These are phyloP conservation scores for Xylaria sp. DNA, from an alignment of 495 filamentous ascomycete genomes.

Conservation along the genomic window DNA sequence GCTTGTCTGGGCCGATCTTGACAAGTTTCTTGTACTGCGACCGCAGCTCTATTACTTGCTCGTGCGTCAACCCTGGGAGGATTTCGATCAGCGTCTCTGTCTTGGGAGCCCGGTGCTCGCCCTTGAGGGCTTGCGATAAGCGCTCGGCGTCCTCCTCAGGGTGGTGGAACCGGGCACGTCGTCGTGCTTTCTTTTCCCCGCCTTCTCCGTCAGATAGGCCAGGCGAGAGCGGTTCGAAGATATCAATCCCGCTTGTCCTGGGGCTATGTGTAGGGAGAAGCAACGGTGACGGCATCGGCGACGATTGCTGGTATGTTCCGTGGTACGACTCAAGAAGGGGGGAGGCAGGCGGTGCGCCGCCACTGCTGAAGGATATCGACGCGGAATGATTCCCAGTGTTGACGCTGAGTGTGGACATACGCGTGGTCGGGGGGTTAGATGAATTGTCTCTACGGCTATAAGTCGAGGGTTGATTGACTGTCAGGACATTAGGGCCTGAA, in stretches of 20 bases:
- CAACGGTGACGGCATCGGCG: conserved; percentile 87
- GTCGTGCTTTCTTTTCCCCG: conserved; percentile 47
- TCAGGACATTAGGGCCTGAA: conserved; percentile 41
- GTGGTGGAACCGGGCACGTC: conserved; percentile 77
- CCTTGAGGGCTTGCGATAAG: conserved; percentile 77
- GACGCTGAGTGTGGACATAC: conserved; percentile 54
- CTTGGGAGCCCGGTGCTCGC: conserved; percentile 67
- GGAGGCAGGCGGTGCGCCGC: conserved; percentile 74
- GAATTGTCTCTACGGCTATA: conserved; percentile 48
- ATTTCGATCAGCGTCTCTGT: conserved; percentile 78
- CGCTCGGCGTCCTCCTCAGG: conserved; percentile 77
- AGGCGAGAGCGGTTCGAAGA: conserved; percentile 52
- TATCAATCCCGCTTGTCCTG: conserved; percentile 39
- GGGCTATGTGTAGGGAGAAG: conserved; percentile 50
- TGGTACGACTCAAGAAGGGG: conserved; percentile 92
- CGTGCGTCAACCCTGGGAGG: conserved; percentile 80
- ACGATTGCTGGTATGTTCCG: conserved; percentile 94
- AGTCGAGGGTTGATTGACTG: conserved; percentile 47
- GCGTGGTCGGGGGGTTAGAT: conserved; percentile 55
- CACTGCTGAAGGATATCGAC: conserved; percentile 46
- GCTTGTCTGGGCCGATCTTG: conserved; percentile 70
- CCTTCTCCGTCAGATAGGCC: conserved; percentile 47
- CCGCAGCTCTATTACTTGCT: conserved; percentile 83
- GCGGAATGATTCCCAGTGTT: conserved; percentile 49
- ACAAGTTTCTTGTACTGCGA: conserved; percentile 89